A percentile compares a stretch with the other conserved stretches of the same genome.
Conservation (phyloP, 1,284 basidiomycete genomes). For the Heimioporus punctisporus region DNA sequence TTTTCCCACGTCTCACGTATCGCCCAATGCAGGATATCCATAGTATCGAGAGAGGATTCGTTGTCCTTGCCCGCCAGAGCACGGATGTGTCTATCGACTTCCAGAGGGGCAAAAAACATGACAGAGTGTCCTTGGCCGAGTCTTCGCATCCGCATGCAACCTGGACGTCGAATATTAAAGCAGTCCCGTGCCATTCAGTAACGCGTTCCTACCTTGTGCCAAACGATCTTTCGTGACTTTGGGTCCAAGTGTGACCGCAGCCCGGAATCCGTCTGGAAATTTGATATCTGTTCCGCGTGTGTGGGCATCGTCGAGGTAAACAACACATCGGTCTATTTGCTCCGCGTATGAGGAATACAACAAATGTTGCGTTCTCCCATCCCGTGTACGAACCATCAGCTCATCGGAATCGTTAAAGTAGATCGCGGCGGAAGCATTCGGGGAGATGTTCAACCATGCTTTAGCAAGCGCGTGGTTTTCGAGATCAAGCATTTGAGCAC, state of each 20-base stretch:
- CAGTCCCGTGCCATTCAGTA: neutral
- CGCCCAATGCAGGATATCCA: constrained; percentile 44
- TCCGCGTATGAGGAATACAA: constrained; percentile 42
- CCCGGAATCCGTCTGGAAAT: constrained; percentile 42
- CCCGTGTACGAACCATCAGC: constrained; percentile 40
- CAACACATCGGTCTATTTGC: constrained; percentile 43
- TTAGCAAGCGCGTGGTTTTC: neutral
- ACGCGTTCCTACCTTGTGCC: neutral
- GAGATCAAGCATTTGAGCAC: neutral
- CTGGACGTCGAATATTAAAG: neutral
- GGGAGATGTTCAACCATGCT: constrained; percentile 40
- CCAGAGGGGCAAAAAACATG: constrained; percentile 41
- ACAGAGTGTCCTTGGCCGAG: neutral
- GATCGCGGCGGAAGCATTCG: constrained; percentile 39
- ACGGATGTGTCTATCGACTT: constrained; percentile 44
- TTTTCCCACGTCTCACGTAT: constrained; percentile 41
- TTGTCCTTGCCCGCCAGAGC: constrained; percentile 11
- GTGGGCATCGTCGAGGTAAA: constrained; percentile 58
- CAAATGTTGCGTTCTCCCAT: constrained; percentile 39
- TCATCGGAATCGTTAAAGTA: constrained; percentile 48
- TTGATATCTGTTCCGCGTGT: constrained; percentile 57
- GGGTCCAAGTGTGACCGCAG: constrained; percentile 30
- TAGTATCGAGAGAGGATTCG: constrained; percentile 21
- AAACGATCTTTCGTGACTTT: neutral
- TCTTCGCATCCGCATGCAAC: neutral